Base-by-base conservation (phyloP, 768 basidiomycete genomes). In the Asterophora parasitica region DNA sequence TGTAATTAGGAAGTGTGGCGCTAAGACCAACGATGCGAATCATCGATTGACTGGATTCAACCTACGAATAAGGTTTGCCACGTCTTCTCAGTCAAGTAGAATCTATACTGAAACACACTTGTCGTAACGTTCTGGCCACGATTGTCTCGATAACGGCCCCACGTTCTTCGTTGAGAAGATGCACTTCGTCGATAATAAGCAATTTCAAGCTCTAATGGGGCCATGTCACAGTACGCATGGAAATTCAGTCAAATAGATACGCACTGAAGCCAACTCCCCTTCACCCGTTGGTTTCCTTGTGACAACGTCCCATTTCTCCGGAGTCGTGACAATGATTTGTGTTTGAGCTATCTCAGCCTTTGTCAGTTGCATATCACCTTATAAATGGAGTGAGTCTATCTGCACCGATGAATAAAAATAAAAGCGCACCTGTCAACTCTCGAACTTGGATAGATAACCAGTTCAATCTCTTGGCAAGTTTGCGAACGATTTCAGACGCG, bases 221-320 rank as follows among this genome's bases (percentile, higher is more conserved):
- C 30, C 10, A 26, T 45, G 42, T 20, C 42, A 44, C 20, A 20
- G 26, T 15, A 31, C 31, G 23, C 16, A 15, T 28, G 16, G 23
- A 19, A 11, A 48, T 6, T 23, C n/a, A 36, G 10, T 0, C 26
- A 32, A 41, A 3, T 6, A 12, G 12, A 33, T 28, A 64, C 85
- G 47, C 53, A 94, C 94, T 42, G 91, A 86, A 28, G 90, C 90
- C n/a, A 98, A 72, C 62, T 98, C 94, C 10, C 93, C 95, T 69
- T 98, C 96, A 7, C 94, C 93, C 1, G 88, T 92, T 1, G 95
- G 92, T 63, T 96, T 98, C 52, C 96, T 74, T 7, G 96, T 99
- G 2, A 99, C 96, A 0, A 99, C 96, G 56, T 98, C 96, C 96
- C 96, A 99, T 65, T 99, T 99, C 64, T 99, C 96, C 0, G 96